Evolutionary conservation across 2,329 filamentous ascomycete species (phyloP).

Genomic region (Monilinia laxa): DNA sequence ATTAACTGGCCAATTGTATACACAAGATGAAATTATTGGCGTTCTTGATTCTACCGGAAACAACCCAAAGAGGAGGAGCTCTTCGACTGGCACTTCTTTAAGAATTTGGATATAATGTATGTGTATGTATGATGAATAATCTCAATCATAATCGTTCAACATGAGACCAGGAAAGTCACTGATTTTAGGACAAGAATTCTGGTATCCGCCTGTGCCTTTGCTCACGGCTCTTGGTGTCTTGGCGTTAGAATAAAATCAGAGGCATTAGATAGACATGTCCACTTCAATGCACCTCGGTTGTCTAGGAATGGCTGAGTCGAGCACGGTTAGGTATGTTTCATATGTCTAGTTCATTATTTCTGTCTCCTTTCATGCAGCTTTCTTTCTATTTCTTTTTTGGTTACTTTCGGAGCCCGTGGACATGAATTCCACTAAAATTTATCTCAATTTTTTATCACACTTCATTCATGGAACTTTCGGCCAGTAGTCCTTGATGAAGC

Average conservation of each 20-base stretch:
- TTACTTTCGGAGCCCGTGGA: background rate
- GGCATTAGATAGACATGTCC: background rate
- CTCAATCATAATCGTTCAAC: background rate
- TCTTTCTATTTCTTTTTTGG: background rate
- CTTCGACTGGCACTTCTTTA: background rate
- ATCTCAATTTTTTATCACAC: background rate
- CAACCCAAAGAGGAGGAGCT: background rate
- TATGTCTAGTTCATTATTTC: background rate
- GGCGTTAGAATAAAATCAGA: no score
- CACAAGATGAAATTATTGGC: slow-evolving; percentile 6
- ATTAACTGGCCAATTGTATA: slow-evolving; percentile 12
- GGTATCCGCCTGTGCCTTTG: background rate
- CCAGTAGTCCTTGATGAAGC: background rate
- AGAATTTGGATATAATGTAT: background rate
- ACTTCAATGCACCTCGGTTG: background rate
- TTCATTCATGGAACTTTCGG: background rate
- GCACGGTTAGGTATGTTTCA: background rate
- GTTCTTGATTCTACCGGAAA: slow-evolving; percentile 3
- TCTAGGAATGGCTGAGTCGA: background rate
- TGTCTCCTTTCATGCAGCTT: background rate
- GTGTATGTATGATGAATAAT: background rate
- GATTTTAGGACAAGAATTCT: background rate
- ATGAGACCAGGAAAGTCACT: background rate
- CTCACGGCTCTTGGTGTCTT: no score
- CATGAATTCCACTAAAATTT: background rate